Evolutionary conservation across 108 stramenopile species (phyloP), one percentile per base, ranked within the genome.

Genomic region (Chaetoceros muelleri): DNA sequence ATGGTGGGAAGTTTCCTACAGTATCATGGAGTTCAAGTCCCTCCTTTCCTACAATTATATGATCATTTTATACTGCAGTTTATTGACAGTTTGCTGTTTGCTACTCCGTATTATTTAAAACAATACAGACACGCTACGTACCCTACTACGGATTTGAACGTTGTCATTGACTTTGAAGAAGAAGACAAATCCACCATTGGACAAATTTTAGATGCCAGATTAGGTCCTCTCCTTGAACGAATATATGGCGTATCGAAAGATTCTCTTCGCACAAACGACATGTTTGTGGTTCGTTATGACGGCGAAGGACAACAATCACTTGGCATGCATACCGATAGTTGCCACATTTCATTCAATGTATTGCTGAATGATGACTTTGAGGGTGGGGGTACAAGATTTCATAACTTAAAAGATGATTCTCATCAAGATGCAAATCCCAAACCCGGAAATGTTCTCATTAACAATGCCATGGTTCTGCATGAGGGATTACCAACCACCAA

Each of bases 91-190:
- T 2, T 47, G 26, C 28, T 28, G 16, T 48, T 47, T 0, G 29
- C 62, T 24, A 40, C 45, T 2, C 79, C 79, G 20, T 2, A 30
- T 10, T 75, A 77, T n/a, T 85, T 80, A 80, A 71, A 74, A 24
- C 79, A 80, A 40, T 56, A 62, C 44, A 68, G 80, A 5, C 84
- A 85, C 51, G 45, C 24, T 3, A 26, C 28, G 2, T 76, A 81
- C 58, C 80, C 84, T 21, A 85, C 84, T 13, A 81, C 80, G 0
- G 84, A 85, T 59, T 48, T 85, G 48, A 85, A 85, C 48, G 23
- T 81, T n/a, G 67, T 77, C 0, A 69, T 67, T 1, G 84, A 81
- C 56, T 79, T 81, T 54, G 66, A 69, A n/a, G 53, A 62, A 19
- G 57, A 71, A 29, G 71, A 81, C 55, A 61, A 71, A 27, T 53